Conservation (phyloP, 73 alveolate genomes). For the Symbiodinium natans region DNA sequence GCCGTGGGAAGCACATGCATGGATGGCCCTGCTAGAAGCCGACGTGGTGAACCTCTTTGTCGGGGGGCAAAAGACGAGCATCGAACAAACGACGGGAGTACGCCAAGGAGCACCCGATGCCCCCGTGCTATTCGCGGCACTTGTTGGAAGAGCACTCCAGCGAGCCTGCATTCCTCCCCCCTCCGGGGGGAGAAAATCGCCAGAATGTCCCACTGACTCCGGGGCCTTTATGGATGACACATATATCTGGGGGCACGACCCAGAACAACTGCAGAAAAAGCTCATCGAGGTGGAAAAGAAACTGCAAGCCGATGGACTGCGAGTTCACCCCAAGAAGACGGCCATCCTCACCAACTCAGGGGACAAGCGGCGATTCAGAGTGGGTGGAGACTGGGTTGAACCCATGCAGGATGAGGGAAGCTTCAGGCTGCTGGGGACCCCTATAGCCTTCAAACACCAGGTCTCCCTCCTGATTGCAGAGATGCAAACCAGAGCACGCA, state of each 20-base stretch:
- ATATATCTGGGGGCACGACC: neutral
- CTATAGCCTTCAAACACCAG: neutral
- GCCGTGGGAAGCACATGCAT: neutral
- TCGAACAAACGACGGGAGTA: neutral
- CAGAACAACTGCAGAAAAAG: neutral
- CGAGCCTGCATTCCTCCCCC: neutral
- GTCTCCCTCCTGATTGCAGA: neutral
- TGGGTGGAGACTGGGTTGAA: neutral
- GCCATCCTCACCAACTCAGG: neutral
- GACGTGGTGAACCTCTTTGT: neutral
- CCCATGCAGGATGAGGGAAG: neutral
- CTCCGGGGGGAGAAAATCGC: neutral
- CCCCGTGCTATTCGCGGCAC: neutral
- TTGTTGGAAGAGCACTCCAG: neutral
- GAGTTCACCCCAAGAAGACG: neutral
- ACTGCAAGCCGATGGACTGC: neutral
- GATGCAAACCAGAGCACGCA: neutral
- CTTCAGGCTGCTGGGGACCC: neutral
- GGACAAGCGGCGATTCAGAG: neutral
- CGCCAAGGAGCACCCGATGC: neutral
- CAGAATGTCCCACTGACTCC: too few species aligned
- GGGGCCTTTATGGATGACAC: neutral
- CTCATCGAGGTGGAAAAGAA: neutral
- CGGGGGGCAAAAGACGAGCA: too few species aligned
- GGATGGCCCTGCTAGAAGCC: neutral